A percentile compares a stretch with the other conserved stretches of the same genome.
These are phyloP conservation scores for Clavaria fumosa DNA, from an alignment of 768 basidiomycete species.

Conservation along the genomic window DNA sequence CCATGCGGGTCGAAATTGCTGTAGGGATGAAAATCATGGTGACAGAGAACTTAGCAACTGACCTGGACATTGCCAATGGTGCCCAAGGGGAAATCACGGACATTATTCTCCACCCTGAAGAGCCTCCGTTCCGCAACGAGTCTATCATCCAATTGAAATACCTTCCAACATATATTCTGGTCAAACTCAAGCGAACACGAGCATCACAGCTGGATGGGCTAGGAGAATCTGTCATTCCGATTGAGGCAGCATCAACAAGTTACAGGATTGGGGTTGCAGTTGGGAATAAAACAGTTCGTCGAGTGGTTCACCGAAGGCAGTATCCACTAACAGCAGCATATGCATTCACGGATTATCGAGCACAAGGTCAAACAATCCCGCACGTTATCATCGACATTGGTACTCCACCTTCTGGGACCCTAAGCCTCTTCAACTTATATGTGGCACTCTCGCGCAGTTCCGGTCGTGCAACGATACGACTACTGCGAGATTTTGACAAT, in stretches of 20 bases:
- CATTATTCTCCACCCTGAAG: slow-evolving; percentile 20
- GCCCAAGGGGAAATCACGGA: slow-evolving; percentile 20
- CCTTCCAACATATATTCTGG: slow-evolving; percentile 19
- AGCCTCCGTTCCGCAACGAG: slow-evolving; percentile 9
- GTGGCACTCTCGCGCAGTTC: slow-evolving; percentile 24
- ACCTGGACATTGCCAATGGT: slow-evolving; percentile 26
- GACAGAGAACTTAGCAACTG: slow-evolving; percentile 20
- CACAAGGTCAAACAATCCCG: slow-evolving; percentile 28
- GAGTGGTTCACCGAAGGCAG: slow-evolving; percentile 14
- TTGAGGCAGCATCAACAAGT: slow-evolving; percentile 8
- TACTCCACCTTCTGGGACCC: slow-evolving; percentile 17
- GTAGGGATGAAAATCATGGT: slow-evolving; percentile 27
- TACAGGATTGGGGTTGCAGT: slow-evolving; percentile 6
- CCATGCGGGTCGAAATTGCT: slow-evolving; percentile 15
- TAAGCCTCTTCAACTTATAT: slow-evolving; percentile 25
- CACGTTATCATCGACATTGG: slow-evolving; percentile 24
- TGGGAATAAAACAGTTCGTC: background rate
- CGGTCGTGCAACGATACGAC: slow-evolving; percentile 3
- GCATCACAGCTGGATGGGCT: slow-evolving; percentile 15
- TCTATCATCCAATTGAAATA: slow-evolving; percentile 14
- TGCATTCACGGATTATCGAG: slow-evolving; percentile 27
- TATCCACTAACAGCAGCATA: slow-evolving; percentile 23
- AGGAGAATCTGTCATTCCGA: slow-evolving; percentile 14
- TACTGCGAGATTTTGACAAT: slow-evolving; percentile 3
- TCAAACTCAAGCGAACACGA: slow-evolving; percentile 15